A percentile compares a stretch with the other conserved stretches of the same genome.
phyloP scores from a whole-genome alignment of 2,329 filamentous ascomycete species.

The Boeremia lycopersici region DNA sequence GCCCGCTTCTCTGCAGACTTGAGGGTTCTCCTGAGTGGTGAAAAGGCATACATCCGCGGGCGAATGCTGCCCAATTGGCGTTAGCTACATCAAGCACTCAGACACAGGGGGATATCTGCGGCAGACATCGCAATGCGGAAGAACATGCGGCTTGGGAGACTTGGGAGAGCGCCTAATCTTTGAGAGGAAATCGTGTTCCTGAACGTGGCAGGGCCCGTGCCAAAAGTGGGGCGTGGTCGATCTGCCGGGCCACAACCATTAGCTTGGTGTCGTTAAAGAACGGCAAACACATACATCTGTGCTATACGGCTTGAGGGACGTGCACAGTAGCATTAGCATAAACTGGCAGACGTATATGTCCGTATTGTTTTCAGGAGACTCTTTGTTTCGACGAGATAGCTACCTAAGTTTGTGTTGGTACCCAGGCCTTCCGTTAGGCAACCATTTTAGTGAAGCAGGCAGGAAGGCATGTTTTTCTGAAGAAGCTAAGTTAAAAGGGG shows the following conservation, averaged over 20 bases:
- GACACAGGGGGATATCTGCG: not conserved
- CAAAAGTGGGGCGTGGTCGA: slow-evolving; percentile 2
- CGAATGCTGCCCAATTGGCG: slow-evolving; percentile 2
- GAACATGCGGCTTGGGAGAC: slow-evolving; percentile 7
- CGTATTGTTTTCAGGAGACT: not conserved
- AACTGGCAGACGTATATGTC: not conserved
- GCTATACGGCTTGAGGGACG: not conserved
- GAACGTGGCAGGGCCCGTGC: slow-evolving; percentile 12
- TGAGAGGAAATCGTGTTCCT: slow-evolving; percentile 12
- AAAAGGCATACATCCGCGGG: not conserved
- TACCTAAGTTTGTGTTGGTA: no score
- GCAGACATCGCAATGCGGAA: slow-evolving; percentile 10
- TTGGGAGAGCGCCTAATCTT: slow-evolving; percentile 8
- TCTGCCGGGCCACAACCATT: slow-evolving; percentile 9
- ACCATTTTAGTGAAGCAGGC: no score
- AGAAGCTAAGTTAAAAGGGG: no score
- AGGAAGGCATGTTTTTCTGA: no score
- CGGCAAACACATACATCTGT: not conserved
- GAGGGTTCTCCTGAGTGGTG: not conserved
- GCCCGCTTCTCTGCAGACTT: not conserved
- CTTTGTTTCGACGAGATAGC: no score
- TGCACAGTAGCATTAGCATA: not conserved
- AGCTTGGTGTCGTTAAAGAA: not conserved
- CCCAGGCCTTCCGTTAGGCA: no score
- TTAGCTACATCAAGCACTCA: not conserved